Percentiles rank a stretch among this genome's conserved stretches.
These are phyloP conservation scores for Vinca minor DNA, from an alignment of 257 asterid genomes.

Conservation along the genomic window DNA sequence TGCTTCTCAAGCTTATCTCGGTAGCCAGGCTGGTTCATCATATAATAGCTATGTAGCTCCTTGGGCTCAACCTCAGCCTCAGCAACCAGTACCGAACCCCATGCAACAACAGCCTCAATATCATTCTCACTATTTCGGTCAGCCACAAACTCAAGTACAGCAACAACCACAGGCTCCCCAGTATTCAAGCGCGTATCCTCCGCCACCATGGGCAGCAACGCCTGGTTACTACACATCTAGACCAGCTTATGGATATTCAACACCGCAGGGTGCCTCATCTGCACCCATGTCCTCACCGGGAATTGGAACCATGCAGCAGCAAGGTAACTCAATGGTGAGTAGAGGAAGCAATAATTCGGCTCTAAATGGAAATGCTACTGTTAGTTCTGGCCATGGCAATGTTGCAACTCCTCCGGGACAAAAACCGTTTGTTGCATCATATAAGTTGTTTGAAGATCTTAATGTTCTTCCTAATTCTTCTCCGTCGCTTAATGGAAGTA, in stretches of 20 bases:
- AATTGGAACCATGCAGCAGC: slow-evolving; percentile 14
- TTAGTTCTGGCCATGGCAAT: slow-evolving; percentile 16
- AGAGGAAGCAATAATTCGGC: slow-evolving; percentile 22
- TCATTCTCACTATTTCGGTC: slow-evolving; percentile 9
- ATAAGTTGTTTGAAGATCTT: slow-evolving; percentile 84
- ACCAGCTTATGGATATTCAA: slow-evolving; percentile 22
- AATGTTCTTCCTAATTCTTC: slow-evolving; percentile 60
- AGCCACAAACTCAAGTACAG: slow-evolving; percentile 6
- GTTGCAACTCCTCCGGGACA: slow-evolving; percentile 28
- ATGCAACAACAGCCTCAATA: slow-evolving; percentile 33
- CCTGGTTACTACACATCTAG: slow-evolving; percentile 42
- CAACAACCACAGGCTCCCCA: slow-evolving; percentile 24
- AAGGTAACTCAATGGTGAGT: slow-evolving; percentile 9
- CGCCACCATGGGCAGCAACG: slow-evolving; percentile 96
- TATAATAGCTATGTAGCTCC: slow-evolving; percentile 69
- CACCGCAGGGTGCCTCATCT: slow-evolving; percentile 23
- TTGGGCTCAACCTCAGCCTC: slow-evolving; percentile 47
- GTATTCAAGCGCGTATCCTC: slow-evolving; percentile 38
- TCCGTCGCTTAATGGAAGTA: slow-evolving; percentile 33
- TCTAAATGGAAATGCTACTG: slow-evolving; percentile 24
- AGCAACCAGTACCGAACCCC: slow-evolving; percentile 1
- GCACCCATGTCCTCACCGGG: slow-evolving; percentile 16
- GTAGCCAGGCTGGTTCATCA: slow-evolving; percentile 29
- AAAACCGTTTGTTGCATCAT: slow-evolving; percentile 55
- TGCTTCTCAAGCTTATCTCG: slow-evolving; percentile 35